phyloP scores from a whole-genome alignment of 805 yeast species.

The Blastobotrys peoriensis region DNA sequence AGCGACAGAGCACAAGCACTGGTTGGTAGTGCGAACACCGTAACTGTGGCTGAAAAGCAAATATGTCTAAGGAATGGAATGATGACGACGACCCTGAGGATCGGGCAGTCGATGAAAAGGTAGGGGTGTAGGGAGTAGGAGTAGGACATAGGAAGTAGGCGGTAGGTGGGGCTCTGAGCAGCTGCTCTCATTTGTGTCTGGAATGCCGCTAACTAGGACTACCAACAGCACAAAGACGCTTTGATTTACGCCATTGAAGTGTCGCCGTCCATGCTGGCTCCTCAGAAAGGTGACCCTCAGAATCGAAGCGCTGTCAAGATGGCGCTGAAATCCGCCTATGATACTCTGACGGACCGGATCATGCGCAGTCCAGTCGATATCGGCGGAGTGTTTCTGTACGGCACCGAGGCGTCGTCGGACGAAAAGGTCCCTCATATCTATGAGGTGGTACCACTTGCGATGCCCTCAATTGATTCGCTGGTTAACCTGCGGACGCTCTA shows the following conservation, averaged over 20 bases:
- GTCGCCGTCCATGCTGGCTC: conserved; percentile 27
- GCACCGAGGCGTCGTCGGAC: conserved; percentile 28
- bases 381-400: conserved; percentile 59
- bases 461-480: conserved; percentile 19
- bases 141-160: too few relatives aligned
- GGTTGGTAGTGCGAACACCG: too few relatives aligned
- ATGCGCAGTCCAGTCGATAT: conserved; percentile 64
- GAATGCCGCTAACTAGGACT: conserved; percentile 14
- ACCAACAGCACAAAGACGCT: conserved; percentile 28
- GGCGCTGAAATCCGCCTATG: conserved; percentile 48
- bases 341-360: conserved; percentile 60
- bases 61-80: too few relatives aligned
- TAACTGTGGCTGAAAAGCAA: too few relatives aligned
- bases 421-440: conserved; percentile 15
- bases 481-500: conserved; percentile 14
- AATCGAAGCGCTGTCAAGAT: conserved; percentile 14
- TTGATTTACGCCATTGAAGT: conserved; percentile 32
- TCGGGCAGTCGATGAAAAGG: background rate
- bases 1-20: too few relatives aligned
- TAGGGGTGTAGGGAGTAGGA: too few relatives aligned
- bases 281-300: conserved; percentile 12
- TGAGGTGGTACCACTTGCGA: conserved; percentile 18
- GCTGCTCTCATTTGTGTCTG: too few relatives aligned
- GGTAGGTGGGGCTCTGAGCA: too few relatives aligned
- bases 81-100: background rate